Percentiles rank a stretch among this genome's conserved stretches.
phyloP scores from a whole-genome alignment of 2,329 filamentous ascomycete species.

The Dothideomycetes sp. region DNA sequence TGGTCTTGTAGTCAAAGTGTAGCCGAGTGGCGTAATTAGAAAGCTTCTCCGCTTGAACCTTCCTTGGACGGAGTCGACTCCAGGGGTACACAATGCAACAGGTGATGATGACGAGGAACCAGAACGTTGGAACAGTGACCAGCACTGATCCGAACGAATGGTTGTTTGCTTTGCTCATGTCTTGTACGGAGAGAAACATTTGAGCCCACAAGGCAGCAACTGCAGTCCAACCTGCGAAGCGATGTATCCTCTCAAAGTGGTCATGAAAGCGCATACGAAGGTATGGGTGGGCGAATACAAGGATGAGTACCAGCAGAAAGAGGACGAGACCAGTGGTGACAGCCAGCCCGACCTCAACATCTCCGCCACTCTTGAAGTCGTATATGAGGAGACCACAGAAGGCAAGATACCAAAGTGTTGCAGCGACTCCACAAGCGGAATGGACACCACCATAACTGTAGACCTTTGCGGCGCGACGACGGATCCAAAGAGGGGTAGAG shows the following conservation, averaged over 20 bases:
- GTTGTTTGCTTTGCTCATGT: conserved; percentile 18
- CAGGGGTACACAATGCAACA: conserved; percentile 59
- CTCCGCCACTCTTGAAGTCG: conserved; percentile 12
- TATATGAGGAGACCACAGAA: conserved; percentile 23
- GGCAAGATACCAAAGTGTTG: conserved; percentile 31
- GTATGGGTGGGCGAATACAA: conserved; percentile 51
- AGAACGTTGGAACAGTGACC: conserved; percentile 43
- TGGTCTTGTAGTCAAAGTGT: conserved; percentile 46
- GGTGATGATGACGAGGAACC: conserved; percentile 56
- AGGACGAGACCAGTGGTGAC: conserved; percentile 49
- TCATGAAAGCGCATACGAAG: conserved; percentile 56
- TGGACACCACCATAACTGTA: conserved; percentile 31
- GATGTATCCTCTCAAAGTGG: conserved; percentile 58
- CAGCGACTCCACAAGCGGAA: conserved; percentile 24
- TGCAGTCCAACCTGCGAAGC: conserved; percentile 59
- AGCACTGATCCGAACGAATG: conserved; percentile 28
- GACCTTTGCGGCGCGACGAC: conserved; percentile 3
- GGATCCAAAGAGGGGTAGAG: conserved; percentile 2
- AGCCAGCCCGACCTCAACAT: conserved; percentile 24
- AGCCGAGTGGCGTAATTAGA: conserved; percentile 64
- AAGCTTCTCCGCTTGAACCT: conserved; percentile 55
- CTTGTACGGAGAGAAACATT: conserved; percentile 42
- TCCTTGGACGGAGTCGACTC: conserved; percentile 57
- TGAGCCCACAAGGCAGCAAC: conserved; percentile 56
- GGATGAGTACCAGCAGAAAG: conserved; percentile 46